A percentile compares a stretch with the other conserved stretches of the same genome.
These are phyloP conservation scores for Mercurialis annua DNA, from an alignment of 345 rosid species.

Conservation along the genomic window DNA sequence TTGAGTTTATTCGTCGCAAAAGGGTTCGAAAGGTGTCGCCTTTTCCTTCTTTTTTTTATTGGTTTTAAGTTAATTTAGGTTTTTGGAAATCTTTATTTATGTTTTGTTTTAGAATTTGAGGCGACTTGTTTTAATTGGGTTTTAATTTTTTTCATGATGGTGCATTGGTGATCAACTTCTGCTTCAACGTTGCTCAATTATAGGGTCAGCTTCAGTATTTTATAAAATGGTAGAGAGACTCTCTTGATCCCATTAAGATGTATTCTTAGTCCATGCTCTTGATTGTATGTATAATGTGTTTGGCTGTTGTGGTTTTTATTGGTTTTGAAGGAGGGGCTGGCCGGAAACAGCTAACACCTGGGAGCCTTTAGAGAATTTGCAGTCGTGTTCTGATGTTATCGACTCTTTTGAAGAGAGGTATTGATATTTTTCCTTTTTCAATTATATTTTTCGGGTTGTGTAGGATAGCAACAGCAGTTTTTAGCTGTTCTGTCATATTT, in stretches of 20 bases:
- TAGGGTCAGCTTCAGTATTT: constrained; percentile 96
- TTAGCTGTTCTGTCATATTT: neutral
- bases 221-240: constrained; percentile 81
- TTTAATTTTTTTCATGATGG: neutral
- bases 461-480: neutral
- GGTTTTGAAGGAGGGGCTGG: constrained; percentile 89
- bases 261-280: neutral
- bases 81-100: neutral
- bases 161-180: constrained; percentile 4
- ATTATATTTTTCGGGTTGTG: neutral
- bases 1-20: constrained; percentile 93
- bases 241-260: neutral
- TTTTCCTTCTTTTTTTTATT: neutral
- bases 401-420: constrained; percentile 95
- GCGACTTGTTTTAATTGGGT: constrained; percentile 12
- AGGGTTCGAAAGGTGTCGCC: constrained; percentile 72
- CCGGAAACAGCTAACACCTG: constrained; percentile 93
- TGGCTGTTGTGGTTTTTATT: neutral
- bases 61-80: neutral
- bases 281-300: neutral
- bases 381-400: constrained; percentile 85
- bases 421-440: constrained; percentile 7
- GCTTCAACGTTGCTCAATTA: constrained; percentile 16
- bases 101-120: too few relatives aligned
- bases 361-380: constrained; percentile 96